Conservation (phyloP, 2,329 filamentous ascomycete genomes). For the Talaromyces sp. region DNA sequence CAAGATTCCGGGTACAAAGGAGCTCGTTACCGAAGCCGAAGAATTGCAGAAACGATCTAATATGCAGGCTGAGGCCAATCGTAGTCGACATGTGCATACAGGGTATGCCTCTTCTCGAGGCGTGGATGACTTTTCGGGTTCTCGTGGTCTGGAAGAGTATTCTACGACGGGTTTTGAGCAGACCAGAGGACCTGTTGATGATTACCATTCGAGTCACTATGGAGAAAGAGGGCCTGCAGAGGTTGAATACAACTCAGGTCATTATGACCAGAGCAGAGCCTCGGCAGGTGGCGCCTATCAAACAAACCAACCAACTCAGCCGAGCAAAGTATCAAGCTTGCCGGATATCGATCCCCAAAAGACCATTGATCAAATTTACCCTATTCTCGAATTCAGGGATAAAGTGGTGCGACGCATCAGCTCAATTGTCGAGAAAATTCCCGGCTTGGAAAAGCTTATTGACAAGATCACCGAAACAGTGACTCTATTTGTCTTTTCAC, state of each 20-base stretch:
- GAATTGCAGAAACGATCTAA: conserved; percentile 59
- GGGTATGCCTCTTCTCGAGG: conserved; percentile 23
- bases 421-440: conserved; percentile 83
- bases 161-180: neutral
- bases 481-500: conserved; percentile 84
- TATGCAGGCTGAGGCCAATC: conserved; percentile 61
- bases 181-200: conserved; percentile 28
- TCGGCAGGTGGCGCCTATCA: conserved; percentile 34
- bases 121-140: conserved; percentile 22
- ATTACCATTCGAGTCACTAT: conserved; percentile 20
- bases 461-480: conserved; percentile 92
- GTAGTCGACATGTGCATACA: conserved; percentile 31
- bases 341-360: conserved; percentile 75
- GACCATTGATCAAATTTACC: conserved; percentile 79
- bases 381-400: conserved; percentile 89
- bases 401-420: conserved; percentile 86
- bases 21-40: conserved; percentile 64
- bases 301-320: conserved; percentile 16
- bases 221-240: neutral
- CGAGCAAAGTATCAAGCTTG: conserved; percentile 64
- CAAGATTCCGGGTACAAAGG: conserved; percentile 70
- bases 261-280: conserved; percentile 9
- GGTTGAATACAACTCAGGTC: neutral
- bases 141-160: neutral
- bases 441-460: conserved; percentile 81